A percentile compares a stretch with the other conserved stretches of the same genome.
Conservation (phyloP, 2,329 filamentous ascomycete genomes). For the Pezicula carpinea region DNA sequence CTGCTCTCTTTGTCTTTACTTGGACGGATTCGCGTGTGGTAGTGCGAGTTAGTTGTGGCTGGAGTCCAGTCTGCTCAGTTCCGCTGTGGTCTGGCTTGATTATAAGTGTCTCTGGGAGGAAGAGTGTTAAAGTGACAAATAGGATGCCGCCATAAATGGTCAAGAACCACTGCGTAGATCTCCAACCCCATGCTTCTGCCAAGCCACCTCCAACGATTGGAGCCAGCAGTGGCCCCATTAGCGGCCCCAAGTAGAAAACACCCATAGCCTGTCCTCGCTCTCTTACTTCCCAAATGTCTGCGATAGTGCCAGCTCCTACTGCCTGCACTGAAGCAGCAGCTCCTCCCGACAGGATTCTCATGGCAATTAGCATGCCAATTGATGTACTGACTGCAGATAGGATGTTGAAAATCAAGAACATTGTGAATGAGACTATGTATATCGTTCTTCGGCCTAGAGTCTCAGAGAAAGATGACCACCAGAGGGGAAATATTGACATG, state of each 20-base stretch:
- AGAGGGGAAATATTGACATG: slow-evolving; percentile 80
- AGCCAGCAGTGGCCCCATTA: slow-evolving; percentile 68
- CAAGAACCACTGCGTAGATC: slow-evolving; percentile 74
- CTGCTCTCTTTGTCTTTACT: slow-evolving; percentile 48
- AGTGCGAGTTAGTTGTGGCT: slow-evolving; percentile 39
- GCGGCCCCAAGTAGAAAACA: slow-evolving; percentile 74
- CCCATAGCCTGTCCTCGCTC: slow-evolving; percentile 79
- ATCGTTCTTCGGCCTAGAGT: slow-evolving; percentile 69
- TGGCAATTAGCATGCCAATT: slow-evolving; percentile 72
- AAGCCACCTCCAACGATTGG: slow-evolving; percentile 74
- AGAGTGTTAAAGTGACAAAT: slow-evolving; percentile 51
- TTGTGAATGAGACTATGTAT: slow-evolving; percentile 67
- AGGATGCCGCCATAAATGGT: slow-evolving; percentile 62
- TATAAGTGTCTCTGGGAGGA: slow-evolving; percentile 59
- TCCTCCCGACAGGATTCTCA: slow-evolving; percentile 70
- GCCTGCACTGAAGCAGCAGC: slow-evolving; percentile 77
- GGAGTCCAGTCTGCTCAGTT: slow-evolving; percentile 6
- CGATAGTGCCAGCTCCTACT: slow-evolving; percentile 77
- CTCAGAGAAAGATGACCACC: slow-evolving; percentile 79
- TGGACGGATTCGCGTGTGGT: slow-evolving; percentile 60
- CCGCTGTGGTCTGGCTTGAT: slow-evolving; percentile 12
- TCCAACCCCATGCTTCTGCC: slow-evolving; percentile 66
- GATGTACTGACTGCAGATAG: slow-evolving; percentile 64
- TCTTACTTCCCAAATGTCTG: slow-evolving; percentile 71
- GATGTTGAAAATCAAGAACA: slow-evolving; percentile 68